Conservation (phyloP, 1,284 basidiomycete genomes). For the Caloboletus firmus region DNA sequence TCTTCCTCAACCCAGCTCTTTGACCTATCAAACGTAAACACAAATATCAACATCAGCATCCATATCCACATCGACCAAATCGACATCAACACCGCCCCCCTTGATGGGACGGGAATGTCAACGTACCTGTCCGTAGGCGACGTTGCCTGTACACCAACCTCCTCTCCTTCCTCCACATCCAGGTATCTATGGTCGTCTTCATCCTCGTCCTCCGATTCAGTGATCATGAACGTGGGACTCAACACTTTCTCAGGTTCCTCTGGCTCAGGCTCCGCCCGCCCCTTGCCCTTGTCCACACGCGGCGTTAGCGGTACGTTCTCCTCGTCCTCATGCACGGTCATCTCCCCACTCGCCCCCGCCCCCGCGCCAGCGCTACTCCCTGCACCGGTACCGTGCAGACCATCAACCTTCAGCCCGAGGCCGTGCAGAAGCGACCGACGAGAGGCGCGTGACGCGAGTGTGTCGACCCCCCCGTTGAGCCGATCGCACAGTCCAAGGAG, state of each 20-base stretch:
- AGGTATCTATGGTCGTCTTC: constrained; percentile 40
- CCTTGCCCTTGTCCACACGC: constrained; percentile 73
- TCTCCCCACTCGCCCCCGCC: neutral
- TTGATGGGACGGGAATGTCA: constrained; percentile 7
- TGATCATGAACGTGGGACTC: constrained; percentile 67
- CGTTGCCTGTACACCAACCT: constrained; percentile 28
- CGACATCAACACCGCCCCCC: neutral
- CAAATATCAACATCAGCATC: neutral
- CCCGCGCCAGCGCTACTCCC: constrained; percentile 5
- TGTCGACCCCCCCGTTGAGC: constrained; percentile 53
- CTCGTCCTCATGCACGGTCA: constrained; percentile 26
- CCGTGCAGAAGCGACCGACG: constrained; percentile 44
- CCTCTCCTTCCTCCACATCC: constrained; percentile 37
- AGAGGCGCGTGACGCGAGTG: constrained; percentile 37
- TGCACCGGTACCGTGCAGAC: neutral
- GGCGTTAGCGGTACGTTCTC: constrained; percentile 55
- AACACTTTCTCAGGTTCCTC: constrained; percentile 67
- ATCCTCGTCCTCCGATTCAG: constrained; percentile 62
- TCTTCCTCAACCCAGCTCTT: constrained; percentile 83
- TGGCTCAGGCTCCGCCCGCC: constrained; percentile 63
- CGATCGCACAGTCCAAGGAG: constrained; percentile 73
- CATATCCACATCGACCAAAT: neutral
- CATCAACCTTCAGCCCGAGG: constrained; percentile 44
- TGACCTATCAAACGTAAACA: constrained; percentile 46
- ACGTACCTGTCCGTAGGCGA: constrained; percentile 63